Base-by-base conservation (phyloP, 441 rosid species). In the Brassica balearica region DNA sequence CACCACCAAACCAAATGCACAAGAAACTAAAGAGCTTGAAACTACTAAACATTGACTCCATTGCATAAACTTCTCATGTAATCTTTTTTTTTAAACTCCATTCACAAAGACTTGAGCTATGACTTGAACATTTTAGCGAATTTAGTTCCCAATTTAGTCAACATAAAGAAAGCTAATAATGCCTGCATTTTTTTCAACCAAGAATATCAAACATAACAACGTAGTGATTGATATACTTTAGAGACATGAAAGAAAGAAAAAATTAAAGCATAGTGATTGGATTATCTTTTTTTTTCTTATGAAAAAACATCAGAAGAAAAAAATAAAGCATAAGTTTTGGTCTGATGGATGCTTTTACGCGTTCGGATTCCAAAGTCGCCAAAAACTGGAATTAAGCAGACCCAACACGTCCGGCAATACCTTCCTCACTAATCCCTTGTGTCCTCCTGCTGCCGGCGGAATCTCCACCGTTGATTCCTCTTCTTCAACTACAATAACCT, bases 361-460 rank as follows among this genome's bases (percentile, higher is more conserved):
- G 86, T 84, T 85, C 86, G 97, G 97, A 91, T 83, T 82, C 98
- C 95, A 92, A 78, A 95, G 94, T 11, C 87, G 84, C 94, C 97
- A 95, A 77, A 92, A 84, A 83, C 89, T 94, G 77, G 97, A 95
- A 80, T 91, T 87, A 32, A 95, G 77, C 11, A 93, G 64, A 34
- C 97, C 96, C 62, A 95, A 64, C 84, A 95, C 91, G 88, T 95
- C 97, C 97, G 98, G 97, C 43, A 95, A 62, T 66, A 91, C 91
- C 85, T 95, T 95, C 81, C 97, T 88, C n/a, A 87, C 98, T 75
- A 92, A 74, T 34, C 97, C 97, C 84, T 86, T 91, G 71, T 85
- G 88, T 60, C 19, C 82, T 15, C 41, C 80, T 38, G 69, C 73
- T n/a, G 77, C 73, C 71, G 79, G 36, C 72, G 81, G 56, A 11